Base-by-base conservation (phyloP, 768 basidiomycete genomes). In the Leccinum sublutescens region DNA sequence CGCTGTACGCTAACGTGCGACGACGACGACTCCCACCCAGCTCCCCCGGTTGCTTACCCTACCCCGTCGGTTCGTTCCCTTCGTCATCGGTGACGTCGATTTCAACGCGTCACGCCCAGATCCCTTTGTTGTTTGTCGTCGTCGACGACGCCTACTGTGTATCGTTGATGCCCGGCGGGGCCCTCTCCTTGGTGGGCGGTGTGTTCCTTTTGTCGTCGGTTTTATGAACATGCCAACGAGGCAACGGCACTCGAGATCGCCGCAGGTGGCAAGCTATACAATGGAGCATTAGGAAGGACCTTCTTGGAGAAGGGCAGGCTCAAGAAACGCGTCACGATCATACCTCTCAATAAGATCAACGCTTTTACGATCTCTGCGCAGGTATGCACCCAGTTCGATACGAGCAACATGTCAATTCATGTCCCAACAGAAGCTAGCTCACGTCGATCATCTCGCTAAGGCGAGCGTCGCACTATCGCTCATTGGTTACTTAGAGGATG, bases 241-340 rank as follows among this genome's bases (percentile, higher is more conserved):
- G 85, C 94, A 2, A 94, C 92, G 0, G 97, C 97, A 2, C 80
- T 98, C 4, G 97, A 99, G 74, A 88, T 98, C 62, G 86, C 91
- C 17, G 95, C 95, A 0, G 95, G 95, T 0, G 87, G 85, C 1
- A 90, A 89, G 63, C 79, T 99, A 9, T 97, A 89, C 75, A 93
- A 98, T 62, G 93, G 74, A 82, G 82, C 57, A 85, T 95, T 49
- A 95, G 94, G 29, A 91, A 89, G 65, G 86, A 90, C 29, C 80
- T 98, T 25, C 77, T 98, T 98, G 50, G 83, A 89, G 69, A 85
- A 89, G 50, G 87, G 88, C 9, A 77, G 79, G 52, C 83, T 98
- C 64, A 88, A 85, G 77, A 93, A 89, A 74, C 85, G 95, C 19
- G 91, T 96, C 21, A 97, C 94, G 0, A 86, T 97, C 72, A 94